Percentiles rank a stretch among this genome's conserved stretches.
Evolutionary conservation across 768 basidiomycete genomes (phyloP).

Genomic region (Leccinum disarticulatum): DNA sequence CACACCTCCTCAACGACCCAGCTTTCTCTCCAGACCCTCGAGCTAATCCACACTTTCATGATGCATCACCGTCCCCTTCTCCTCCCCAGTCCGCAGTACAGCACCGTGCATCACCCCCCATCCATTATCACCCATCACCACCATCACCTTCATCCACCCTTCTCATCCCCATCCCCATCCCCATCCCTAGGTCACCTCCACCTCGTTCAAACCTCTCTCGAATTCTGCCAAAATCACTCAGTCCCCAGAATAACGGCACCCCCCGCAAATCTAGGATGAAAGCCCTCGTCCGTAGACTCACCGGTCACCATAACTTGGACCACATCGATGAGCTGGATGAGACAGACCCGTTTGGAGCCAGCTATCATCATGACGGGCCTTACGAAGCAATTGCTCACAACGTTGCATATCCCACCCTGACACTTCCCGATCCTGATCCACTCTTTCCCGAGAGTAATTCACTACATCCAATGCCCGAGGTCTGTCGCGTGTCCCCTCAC

Average conservation of each 20-base stretch:
- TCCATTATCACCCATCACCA: slow-evolving; percentile 1
- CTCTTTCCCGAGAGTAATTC: slow-evolving; percentile 2
- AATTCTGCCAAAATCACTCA: not conserved
- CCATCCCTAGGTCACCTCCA: not conserved
- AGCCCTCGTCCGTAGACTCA: slow-evolving; percentile 28
- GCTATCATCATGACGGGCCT: slow-evolving; percentile 70
- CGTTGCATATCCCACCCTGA: slow-evolving; percentile 11
- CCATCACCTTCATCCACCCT: not conserved
- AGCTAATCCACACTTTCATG: slow-evolving; percentile 43
- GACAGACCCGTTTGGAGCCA: slow-evolving; percentile 62
- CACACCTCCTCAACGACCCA: not conserved
- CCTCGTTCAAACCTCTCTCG: not conserved
- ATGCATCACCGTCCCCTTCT: slow-evolving; percentile 21
- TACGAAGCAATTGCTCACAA: slow-evolving; percentile 59
- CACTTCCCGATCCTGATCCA: slow-evolving; percentile 4
- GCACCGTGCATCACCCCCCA: not conserved
- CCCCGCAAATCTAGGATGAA: slow-evolving; percentile 25
- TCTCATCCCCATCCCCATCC: not conserved
- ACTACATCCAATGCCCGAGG: slow-evolving; percentile 17
- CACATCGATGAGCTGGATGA: slow-evolving; percentile 79
- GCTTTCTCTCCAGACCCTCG: slow-evolving; percentile 55
- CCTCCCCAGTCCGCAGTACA: not conserved
- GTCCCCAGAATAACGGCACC: slow-evolving; percentile 5
- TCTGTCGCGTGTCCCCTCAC: slow-evolving; percentile 17
- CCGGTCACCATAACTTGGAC: slow-evolving; percentile 46